Percentiles rank a stretch among this genome's conserved stretches.
Evolutionary conservation across 2,329 filamentous ascomycete species (phyloP).

Genomic region (Sarocladiaceae sp.): DNA sequence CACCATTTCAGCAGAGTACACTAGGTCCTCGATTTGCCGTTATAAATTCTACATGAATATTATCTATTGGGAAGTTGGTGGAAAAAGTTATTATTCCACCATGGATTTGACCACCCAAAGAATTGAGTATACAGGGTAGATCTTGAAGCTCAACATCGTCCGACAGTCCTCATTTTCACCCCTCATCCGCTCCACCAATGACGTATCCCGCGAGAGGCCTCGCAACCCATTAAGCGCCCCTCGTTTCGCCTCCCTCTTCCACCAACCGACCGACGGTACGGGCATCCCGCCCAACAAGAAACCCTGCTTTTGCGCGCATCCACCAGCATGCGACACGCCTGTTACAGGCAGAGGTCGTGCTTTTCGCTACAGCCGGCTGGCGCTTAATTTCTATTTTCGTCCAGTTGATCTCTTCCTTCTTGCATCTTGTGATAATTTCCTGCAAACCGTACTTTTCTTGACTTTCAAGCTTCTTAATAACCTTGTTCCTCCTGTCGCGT

Average conservation of each 20-base stretch:
- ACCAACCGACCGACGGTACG: neutral
- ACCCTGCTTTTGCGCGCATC: conserved; percentile 1
- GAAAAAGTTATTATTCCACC: too few relatives aligned
- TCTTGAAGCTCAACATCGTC: too few relatives aligned
- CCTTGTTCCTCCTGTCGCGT: too few relatives aligned
- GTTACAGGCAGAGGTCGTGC: neutral
- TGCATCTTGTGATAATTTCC: neutral
- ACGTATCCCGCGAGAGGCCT: conserved; percentile 9
- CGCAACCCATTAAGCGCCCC: conserved; percentile 7
- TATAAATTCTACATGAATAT: too few relatives aligned
- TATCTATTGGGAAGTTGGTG: too few relatives aligned
- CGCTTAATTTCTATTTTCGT: conserved; percentile 10
- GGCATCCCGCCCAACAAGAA: neutral
- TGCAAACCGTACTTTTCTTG: too few relatives aligned
- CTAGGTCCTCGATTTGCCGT: too few relatives aligned
- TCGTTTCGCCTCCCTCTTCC: conserved; percentile 6
- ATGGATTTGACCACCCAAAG: too few relatives aligned
- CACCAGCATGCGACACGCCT: conserved; percentile 16
- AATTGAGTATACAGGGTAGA: too few relatives aligned
- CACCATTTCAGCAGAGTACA: too few relatives aligned
- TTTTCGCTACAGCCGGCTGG: neutral
- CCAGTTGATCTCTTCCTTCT: neutral
- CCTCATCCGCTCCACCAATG: conserved; percentile 3
- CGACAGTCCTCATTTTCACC: too few relatives aligned
- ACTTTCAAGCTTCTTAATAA: neutral